Percentiles rank a stretch among this genome's conserved stretches.
phyloP scores from a whole-genome alignment of 2,329 filamentous ascomycete genomes.

The Beauveria rudraprayagi region DNA sequence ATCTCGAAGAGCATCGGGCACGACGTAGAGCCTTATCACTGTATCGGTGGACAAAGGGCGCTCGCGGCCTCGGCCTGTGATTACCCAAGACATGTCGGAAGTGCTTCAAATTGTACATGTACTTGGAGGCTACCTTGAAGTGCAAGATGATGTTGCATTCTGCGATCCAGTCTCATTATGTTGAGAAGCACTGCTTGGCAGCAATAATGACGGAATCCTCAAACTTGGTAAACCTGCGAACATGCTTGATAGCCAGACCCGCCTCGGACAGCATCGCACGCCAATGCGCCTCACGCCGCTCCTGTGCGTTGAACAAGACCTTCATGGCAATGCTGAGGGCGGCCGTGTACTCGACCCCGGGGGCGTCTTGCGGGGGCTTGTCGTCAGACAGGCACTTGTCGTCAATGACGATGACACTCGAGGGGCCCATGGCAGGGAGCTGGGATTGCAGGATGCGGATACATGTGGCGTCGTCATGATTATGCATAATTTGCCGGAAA shows the following conservation, averaged over 20 bases:
- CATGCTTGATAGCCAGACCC: constrained; percentile 16
- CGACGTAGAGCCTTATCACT: constrained; percentile 42
- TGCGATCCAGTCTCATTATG: neutral
- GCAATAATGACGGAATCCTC: constrained; percentile 18
- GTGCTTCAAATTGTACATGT: neutral
- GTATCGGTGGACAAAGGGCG: constrained; percentile 41
- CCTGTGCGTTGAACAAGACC: constrained; percentile 19
- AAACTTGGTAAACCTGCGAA: constrained; percentile 18
- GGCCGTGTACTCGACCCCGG: constrained; percentile 17
- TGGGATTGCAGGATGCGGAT: constrained; percentile 17
- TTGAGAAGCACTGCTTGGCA: neutral
- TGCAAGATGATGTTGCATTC: neutral
- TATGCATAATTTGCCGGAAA: constrained; percentile 22
- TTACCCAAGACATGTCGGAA: neutral
- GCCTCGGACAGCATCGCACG: constrained; percentile 14
- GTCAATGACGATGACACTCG: constrained; percentile 20
- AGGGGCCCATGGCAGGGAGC: constrained; percentile 13
- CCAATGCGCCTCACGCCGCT: constrained; percentile 19
- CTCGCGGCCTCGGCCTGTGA: constrained; percentile 26
- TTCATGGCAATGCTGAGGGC: constrained; percentile 19
- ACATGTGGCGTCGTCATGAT: constrained; percentile 19
- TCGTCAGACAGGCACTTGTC: constrained; percentile 17
- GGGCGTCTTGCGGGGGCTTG: constrained; percentile 12
- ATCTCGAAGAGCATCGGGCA: constrained; percentile 36
- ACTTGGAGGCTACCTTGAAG: neutral